Evolutionary conservation across 2,329 filamentous ascomycete species (phyloP), one percentile per base, ranked within the genome.

Genomic region (Boeremia exigua): DNA sequence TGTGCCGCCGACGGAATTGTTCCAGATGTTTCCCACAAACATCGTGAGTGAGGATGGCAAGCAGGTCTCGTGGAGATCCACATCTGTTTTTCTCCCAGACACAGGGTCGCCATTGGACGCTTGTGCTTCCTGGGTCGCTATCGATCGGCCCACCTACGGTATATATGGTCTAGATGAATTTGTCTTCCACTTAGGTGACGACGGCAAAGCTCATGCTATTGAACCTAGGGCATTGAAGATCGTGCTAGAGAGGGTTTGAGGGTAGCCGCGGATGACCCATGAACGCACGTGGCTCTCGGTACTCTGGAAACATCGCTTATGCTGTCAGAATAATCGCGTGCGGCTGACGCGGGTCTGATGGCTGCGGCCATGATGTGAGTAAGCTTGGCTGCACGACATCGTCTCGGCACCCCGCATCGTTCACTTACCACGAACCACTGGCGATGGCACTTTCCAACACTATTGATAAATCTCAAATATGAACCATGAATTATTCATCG

Each of bases 11-110:
- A 11, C 40, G 8, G 38, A 55, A 15, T 27, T 4, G n/a, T 53
- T 58, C 17, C 54, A 62, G n/a, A 40, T 60, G 50, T 60, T 54
- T 36, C 57, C 56, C 1, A 56, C 60, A 0, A 59, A 62, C 25
- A 43, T 59, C 7, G 19, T 42, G 15, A 53, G 50, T 7, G 48
- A 40, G 0, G 50, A 58, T 29, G 56, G 50, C 12, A 39, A 29
- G 30, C 5, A 55, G 9, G 2, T 46, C 1, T 62, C 54, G n/a
- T 59, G 56, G 56, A 45, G 56, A 15, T 49, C 54, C 4, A 55
- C 37, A 3, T 47, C n/a, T 14, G 15, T 56, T 3, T 43, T 48
- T 5, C 2, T 48, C 1, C 45, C 47, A 1, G 54, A 55, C 4
- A 44, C 50, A 1, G 56, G 56, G 3, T 54, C 52, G 12, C 42